Evolutionary conservation across 2,329 filamentous ascomycete species (phyloP).

Genomic region (Taxawa tesnikishii): DNA sequence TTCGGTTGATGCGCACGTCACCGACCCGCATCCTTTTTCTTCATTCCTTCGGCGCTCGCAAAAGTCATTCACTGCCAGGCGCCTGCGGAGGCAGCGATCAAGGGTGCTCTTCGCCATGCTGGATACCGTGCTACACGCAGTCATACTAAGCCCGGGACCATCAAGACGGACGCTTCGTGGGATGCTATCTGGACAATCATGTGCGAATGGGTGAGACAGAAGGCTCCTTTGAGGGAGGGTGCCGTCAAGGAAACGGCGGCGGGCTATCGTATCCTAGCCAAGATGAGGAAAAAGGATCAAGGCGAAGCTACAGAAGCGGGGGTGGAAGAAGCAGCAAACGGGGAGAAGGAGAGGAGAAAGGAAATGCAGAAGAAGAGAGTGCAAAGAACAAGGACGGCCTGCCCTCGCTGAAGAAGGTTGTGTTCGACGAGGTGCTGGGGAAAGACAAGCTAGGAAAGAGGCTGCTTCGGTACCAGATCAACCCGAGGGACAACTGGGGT

Average conservation of each 20-base stretch:
- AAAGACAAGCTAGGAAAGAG: conserved; percentile 52
- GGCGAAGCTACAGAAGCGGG: conserved; percentile 14
- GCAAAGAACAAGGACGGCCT: neutral
- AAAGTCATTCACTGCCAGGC: conserved; percentile 69
- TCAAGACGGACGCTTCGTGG: conserved; percentile 94
- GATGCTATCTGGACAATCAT: conserved; percentile 82
- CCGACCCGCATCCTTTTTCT: conserved; percentile 75
- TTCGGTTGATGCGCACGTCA: conserved; percentile 44
- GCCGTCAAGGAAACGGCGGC: conserved; percentile 58
- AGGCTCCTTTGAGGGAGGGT: conserved; percentile 61
- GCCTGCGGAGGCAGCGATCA: conserved; percentile 65
- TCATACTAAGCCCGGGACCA: conserved; percentile 77
- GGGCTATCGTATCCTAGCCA: conserved; percentile 51
- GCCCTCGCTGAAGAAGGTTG: conserved; percentile 34
- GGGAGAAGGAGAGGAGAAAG: conserved; percentile 20
- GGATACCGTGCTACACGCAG: conserved; percentile 77
- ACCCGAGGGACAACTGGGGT: conserved; percentile 88
- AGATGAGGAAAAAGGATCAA: conserved; percentile 18
- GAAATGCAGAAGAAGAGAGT: conserved; percentile 13
- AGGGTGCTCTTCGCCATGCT: conserved; percentile 67
- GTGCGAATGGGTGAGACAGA: conserved; percentile 79
- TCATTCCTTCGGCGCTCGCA: conserved; percentile 62
- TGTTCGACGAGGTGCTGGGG: conserved; percentile 73
- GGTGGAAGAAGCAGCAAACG: conserved; percentile 16
- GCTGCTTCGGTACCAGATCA: conserved; percentile 76